phyloP scores from a whole-genome alignment of 2,329 filamentous ascomycete species.

The Parascedosporium putredinis region DNA sequence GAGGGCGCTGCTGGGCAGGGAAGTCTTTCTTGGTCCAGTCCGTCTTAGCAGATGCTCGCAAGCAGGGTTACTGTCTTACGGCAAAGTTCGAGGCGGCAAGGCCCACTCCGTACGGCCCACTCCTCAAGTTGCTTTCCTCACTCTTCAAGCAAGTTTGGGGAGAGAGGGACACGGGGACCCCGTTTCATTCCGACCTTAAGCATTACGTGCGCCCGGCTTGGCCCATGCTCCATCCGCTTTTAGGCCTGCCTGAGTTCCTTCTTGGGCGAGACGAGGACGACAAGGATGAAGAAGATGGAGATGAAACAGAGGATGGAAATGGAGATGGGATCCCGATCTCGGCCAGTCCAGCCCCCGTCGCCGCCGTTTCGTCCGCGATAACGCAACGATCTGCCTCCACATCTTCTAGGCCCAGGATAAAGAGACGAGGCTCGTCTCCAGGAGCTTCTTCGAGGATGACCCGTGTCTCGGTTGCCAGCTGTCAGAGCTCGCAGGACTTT shows the following conservation, averaged over 20 bases:
- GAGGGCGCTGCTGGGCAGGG: conserved; percentile 54
- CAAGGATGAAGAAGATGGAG: not conserved
- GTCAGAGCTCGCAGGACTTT: conserved; percentile 49
- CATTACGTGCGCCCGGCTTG: conserved; percentile 54
- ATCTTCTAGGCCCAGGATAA: not conserved
- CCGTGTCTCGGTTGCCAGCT: conserved; percentile 27
- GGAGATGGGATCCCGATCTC: too few relatives aligned
- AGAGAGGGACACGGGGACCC: conserved; percentile 53
- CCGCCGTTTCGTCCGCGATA: not conserved
- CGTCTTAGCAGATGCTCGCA: conserved; percentile 48
- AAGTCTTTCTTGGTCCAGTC: conserved; percentile 57
- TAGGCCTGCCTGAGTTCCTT: conserved; percentile 61
- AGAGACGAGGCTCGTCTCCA: conserved; percentile 12
- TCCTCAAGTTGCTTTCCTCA: conserved; percentile 54
- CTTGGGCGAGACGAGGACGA: conserved; percentile 36
- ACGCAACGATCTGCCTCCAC: not conserved
- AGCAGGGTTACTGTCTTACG: conserved; percentile 53
- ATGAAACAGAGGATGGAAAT: not conserved
- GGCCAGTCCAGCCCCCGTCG: not conserved
- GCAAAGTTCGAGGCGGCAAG: conserved; percentile 56
- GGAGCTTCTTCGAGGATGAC: conserved; percentile 13
- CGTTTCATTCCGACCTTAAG: conserved; percentile 51
- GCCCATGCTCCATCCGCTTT: conserved; percentile 50
- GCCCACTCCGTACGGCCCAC: conserved; percentile 50
- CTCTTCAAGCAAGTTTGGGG: conserved; percentile 59